Evolutionary conservation across 495 filamentous ascomycete genomes (phyloP), one percentile per base, ranked within the genome.

Genomic region (Penicillium samsonianum): DNA sequence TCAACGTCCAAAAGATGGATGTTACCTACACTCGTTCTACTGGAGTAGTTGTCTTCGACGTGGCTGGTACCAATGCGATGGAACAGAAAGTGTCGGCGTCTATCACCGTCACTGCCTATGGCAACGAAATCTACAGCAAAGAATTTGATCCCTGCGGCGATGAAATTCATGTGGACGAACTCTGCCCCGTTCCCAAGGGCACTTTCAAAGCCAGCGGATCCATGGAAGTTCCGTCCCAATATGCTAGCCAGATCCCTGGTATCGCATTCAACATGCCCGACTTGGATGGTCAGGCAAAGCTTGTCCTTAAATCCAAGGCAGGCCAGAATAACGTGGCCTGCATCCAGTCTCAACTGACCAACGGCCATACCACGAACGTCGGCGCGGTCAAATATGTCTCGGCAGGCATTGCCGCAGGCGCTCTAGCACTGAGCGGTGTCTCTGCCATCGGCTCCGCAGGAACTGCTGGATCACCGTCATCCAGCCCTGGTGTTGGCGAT

Each of bases 211-310:
- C 94, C 4, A 73, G 71, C 26, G 93, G 92, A 9, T 68, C 67
- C 1, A 84, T 92, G 65, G 57, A 66, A 11, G 89, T 98, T 25
- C 90, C 94, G 4, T 60, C 78, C 0, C 64, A 82, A 40, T 91
- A 85, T 67, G 87, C 88, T 17, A 81, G 77, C 55, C 70, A 89
- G 68, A 93, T 98, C 52, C 94, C 94, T 9, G 80, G 86, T 0
- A 96, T 98, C 61, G 94, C 94, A 4, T 98, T 98, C 73, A 82
- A 83, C 53, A 79, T 98, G 35, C 94, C 94, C 23, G 91, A 98
- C 74, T 84, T 98, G 52, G 91, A 92, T 44, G 92, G 93, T 33
- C 76, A 89, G 71, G 94, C 90, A 35, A 92, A 87, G 40, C 70
- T 98, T 55, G 74, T 91, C 60, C 78, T 98, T 5, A 85, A 80